Conservation (phyloP, 441 rosid genomes). For the Theobroma grandiflorum region DNA sequence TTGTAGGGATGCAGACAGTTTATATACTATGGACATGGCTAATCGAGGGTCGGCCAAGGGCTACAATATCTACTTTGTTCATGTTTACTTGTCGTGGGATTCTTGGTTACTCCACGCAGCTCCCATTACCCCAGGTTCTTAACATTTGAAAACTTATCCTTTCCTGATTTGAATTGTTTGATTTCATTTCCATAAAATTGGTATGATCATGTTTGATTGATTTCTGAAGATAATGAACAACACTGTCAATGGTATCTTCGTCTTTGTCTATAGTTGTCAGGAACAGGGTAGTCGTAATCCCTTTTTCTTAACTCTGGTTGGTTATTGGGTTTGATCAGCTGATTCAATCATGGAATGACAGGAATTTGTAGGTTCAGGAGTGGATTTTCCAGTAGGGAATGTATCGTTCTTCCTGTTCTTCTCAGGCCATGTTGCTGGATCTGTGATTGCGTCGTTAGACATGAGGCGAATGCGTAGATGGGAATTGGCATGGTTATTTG, state of each 20-base stretch:
- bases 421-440: conserved; percentile 95
- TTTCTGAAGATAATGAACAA: background rate
- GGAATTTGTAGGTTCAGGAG: conserved; percentile 94
- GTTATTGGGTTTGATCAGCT: background rate
- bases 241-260: background rate
- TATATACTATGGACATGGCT: conserved; percentile 88
- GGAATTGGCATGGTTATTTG: conserved; percentile 72
- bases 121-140: conserved; percentile 84
- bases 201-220: background rate
- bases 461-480: conserved; percentile 85
- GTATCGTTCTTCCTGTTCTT: conserved; percentile 93
- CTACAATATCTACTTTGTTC: conserved; percentile 82
- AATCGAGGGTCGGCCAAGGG: conserved; percentile 82
- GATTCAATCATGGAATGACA: conserved; percentile 29
- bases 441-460: conserved; percentile 88
- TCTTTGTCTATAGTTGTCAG: background rate
- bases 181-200: background rate
- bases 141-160: too few relatives aligned
- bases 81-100: conserved; percentile 99
- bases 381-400: conserved; percentile 93
- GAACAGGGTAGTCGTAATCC: background rate
- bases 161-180: background rate
- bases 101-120: conserved; percentile 95
- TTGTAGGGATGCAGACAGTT: conserved; percentile 85
- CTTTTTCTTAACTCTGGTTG: background rate